These are phyloP conservation scores for Neurospora sublineolata DNA, from an alignment of 495 filamentous ascomycete genomes.

Conservation along the genomic window DNA sequence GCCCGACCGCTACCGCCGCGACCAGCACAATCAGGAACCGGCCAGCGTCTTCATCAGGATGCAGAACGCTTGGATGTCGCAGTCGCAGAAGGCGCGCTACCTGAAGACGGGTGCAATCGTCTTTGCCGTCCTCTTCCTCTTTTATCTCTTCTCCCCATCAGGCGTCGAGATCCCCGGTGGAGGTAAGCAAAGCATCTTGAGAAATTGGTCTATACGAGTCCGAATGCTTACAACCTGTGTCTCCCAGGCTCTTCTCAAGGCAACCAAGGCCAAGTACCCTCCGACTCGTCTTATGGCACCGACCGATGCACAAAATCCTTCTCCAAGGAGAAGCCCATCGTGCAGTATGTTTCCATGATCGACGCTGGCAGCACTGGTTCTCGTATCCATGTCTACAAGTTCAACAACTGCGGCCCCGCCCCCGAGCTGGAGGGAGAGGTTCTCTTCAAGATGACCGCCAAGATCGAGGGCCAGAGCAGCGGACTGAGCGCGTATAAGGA, in stretches of 20 bases:
- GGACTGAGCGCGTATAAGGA: conserved; percentile 78
- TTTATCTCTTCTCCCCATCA: conserved; percentile 62
- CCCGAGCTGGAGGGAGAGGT: conserved; percentile 90
- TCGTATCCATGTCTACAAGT: conserved; percentile 94
- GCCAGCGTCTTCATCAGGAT: conserved; percentile 33
- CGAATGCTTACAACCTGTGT: neutral
- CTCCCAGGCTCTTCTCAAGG: neutral
- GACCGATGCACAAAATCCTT: conserved; percentile 69
- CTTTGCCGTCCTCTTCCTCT: conserved; percentile 57
- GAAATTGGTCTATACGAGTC: neutral
- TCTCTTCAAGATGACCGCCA: conserved; percentile 74
- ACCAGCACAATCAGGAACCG: conserved; percentile 24
- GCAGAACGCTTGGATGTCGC: conserved; percentile 50
- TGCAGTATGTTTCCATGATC: conserved; percentile 97
- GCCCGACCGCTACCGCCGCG: conserved; percentile 38
- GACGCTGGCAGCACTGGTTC: conserved; percentile 97
- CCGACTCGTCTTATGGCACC: conserved; percentile 49
- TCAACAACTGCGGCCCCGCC: conserved; percentile 94
- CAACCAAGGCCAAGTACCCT: conserved; percentile 38
- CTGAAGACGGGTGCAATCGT: conserved; percentile 75
- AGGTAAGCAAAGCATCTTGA: conserved; percentile 16
- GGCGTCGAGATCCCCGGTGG: conserved; percentile 35
- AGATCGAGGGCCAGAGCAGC: conserved; percentile 56
- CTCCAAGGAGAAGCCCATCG: conserved; percentile 76
- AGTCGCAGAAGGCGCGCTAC: conserved; percentile 64